These are phyloP conservation scores for Neolentinus lepideus DNA, from an alignment of 1,284 basidiomycete genomes.

Conservation along the genomic window DNA sequence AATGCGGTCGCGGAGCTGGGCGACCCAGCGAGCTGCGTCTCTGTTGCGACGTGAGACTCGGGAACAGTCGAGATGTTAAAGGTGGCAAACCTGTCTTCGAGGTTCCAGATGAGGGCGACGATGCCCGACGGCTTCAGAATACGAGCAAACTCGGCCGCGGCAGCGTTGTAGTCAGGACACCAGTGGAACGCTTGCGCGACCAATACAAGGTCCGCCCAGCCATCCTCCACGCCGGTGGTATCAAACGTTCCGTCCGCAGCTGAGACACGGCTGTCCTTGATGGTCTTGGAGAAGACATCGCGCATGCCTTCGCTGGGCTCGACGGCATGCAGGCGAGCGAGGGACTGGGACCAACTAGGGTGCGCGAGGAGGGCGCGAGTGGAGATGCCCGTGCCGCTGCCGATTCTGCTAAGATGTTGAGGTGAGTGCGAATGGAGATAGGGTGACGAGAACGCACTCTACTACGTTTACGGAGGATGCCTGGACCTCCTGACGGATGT, in stretches of 20 bases:
- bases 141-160: constrained; percentile 59
- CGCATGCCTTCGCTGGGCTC: constrained; percentile 77
- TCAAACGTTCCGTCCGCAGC: constrained; percentile 61
- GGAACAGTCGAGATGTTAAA: neutral
- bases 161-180: constrained; percentile 66
- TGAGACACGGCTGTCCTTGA: constrained; percentile 43
- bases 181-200: constrained; percentile 83
- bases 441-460: constrained; percentile 40
- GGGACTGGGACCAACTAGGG: constrained; percentile 39
- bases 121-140: constrained; percentile 62
- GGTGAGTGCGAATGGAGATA: neutral
- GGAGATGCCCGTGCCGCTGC: constrained; percentile 74
- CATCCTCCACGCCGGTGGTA: constrained; percentile 43
- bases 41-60: constrained; percentile 24
- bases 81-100: constrained; percentile 57
- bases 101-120: constrained; percentile 71
- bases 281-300: constrained; percentile 43
- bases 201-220: constrained; percentile 68
- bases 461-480: constrained; percentile 44
- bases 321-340: constrained; percentile 51
- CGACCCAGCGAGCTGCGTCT: constrained; percentile 59
- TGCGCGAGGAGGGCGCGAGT: constrained; percentile 67
- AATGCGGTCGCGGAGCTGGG: constrained; percentile 54
- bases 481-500: constrained; percentile 43
- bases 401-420: constrained; percentile 35